phyloP scores from a whole-genome alignment of 495 filamentous ascomycete species.

The Trichoderma erinaceum region DNA sequence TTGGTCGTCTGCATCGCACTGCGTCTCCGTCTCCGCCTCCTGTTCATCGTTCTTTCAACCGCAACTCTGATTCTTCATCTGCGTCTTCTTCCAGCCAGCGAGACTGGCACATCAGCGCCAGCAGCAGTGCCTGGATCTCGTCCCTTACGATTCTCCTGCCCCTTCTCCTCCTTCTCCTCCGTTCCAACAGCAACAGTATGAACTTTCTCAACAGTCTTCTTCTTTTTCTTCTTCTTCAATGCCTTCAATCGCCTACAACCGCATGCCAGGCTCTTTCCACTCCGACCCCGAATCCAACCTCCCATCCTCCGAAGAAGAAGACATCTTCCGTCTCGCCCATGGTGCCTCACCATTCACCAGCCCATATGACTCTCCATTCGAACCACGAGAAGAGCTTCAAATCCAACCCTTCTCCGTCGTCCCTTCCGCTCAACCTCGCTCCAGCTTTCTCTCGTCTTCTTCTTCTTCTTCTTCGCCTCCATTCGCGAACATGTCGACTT shows the following conservation, averaged over 20 bases:
- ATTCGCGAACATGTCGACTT: conserved; percentile 6
- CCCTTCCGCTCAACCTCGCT: conserved; percentile 4
- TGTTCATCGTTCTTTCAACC: background rate
- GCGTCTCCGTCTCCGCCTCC: background rate
- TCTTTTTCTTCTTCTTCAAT: background rate
- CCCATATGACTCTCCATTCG: background rate
- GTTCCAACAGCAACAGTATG: background rate
- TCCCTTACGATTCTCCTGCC: background rate
- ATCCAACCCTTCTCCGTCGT: background rate
- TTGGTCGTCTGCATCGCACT: background rate
- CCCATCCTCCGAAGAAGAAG: conserved; percentile 2
- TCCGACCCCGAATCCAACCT: background rate
- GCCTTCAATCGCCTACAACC: background rate
- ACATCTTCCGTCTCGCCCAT: conserved; percentile 1
- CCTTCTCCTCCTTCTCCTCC: background rate
- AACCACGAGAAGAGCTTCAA: background rate
- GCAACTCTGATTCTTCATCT: background rate
- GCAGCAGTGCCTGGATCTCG: background rate
- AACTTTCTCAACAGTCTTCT: background rate
- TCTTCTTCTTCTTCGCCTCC: conserved; percentile 6
- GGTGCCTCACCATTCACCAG: background rate
- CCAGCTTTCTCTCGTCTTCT: conserved; percentile 14
- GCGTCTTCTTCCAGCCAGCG: background rate
- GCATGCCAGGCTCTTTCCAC: background rate
- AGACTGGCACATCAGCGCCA: conserved; percentile 8